These are phyloP conservation scores for Lactifluus hygrophoroides DNA, from an alignment of 768 basidiomycete species.

Conservation along the genomic window DNA sequence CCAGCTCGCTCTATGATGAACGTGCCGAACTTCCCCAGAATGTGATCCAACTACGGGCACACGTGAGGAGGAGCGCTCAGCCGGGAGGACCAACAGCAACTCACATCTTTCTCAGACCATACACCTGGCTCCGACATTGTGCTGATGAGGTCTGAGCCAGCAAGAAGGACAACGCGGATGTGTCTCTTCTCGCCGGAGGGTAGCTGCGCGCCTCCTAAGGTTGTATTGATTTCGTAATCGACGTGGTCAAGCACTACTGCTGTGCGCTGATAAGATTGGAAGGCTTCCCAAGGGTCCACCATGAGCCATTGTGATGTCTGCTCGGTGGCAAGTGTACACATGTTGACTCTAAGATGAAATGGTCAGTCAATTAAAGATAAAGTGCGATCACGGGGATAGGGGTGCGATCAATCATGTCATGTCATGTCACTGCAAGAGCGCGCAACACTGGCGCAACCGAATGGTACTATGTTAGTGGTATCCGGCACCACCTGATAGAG, in stretches of 20 bases:
- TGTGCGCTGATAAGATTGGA: constrained; percentile 90
- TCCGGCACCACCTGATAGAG: not conserved
- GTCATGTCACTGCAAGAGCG: no score
- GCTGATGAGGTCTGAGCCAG: constrained; percentile 95
- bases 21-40: constrained; percentile 89
- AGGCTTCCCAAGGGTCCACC: constrained; percentile 98
- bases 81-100: constrained; percentile 28
- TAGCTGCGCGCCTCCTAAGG: constrained; percentile 68
- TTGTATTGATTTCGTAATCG: constrained; percentile 86
- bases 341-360: constrained; percentile 49
- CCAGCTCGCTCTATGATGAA: constrained; percentile 95
- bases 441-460: no score
- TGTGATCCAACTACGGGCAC: constrained; percentile 74
- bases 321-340: constrained; percentile 85
- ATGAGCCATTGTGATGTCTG: constrained; percentile 91
- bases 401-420: not conserved
- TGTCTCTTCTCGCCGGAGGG: constrained; percentile 66
- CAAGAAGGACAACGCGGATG: constrained; percentile 86
- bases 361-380: not conserved
- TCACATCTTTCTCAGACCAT: constrained; percentile 89
- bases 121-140: constrained; percentile 99
- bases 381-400: not conserved
- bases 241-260: constrained; percentile 97
- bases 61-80: constrained; percentile 10
- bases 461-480: no score